Evolutionary conservation across 768 basidiomycete species (phyloP), one percentile per base, ranked within the genome.

Genomic region (Cystobasidium onofrii): DNA sequence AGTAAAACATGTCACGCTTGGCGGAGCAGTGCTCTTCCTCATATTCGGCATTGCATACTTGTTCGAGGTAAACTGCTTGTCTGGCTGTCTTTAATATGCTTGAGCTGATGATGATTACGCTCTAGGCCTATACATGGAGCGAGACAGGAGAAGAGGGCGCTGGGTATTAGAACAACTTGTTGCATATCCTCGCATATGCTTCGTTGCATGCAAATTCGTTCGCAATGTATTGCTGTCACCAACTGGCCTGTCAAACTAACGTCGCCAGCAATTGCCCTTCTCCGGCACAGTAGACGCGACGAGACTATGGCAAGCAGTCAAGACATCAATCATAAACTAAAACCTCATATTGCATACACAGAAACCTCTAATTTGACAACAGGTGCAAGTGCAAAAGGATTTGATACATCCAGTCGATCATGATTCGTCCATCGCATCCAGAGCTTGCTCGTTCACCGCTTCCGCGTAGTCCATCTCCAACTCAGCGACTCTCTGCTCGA

Each of bases 1-100:
- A 20, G 90, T 96, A 60, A 97, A 95, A 81, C 89, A 93, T 80
- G 91, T 94, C 46, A 93, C 92, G 0, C 84, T 90, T 31, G 87
- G 88, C 60, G 92, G 91, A n/a, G 87, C 90, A 0, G 80, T 83
- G 3, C 86, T 94, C 9, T 94, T 96, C 85, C 82, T 93, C 44
- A 80, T 92, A 34, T 96, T 96, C 78, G 88, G 90, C 17, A 29
- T 78, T 43, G 76, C 77, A 7, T 80, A 80, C 74, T 52, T 69
- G 3, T 80, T 77, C 54, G 70, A 50, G 55, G 50, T 39, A 27
- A 60, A 27, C 29, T 7, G 25, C 29, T 60, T 27, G 31, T 17
- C 23, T 13, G 61, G 7, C 29, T 18, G 1, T 57, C 34, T 7
- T 33, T 27, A 3, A 3, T 23, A 27, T 61, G 36, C 25, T 29